phyloP scores from a whole-genome alignment of 2,329 filamentous ascomycete species.

The Macrophomina phaseolina region DNA sequence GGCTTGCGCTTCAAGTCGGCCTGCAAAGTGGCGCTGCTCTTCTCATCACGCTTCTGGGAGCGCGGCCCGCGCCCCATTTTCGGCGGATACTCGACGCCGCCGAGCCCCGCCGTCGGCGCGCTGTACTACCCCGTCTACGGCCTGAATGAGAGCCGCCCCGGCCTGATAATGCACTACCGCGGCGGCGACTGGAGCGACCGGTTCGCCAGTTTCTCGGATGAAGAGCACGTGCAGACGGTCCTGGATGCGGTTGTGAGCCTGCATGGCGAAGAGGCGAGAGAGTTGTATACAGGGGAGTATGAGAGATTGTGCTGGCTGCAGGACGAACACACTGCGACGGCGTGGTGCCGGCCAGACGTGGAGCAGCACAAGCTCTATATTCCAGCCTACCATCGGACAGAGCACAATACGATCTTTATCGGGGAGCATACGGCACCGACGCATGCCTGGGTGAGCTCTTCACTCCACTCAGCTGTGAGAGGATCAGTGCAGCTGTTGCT shows the following conservation, averaged over 20 bases:
- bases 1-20: slow-evolving; percentile 17
- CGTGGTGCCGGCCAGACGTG: slow-evolving; percentile 11
- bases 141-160: not conserved
- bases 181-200: slow-evolving; percentile 17
- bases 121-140: slow-evolving; percentile 17
- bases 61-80: not conserved
- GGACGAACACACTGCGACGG: slow-evolving; percentile 4
- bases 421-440: slow-evolving; percentile 10
- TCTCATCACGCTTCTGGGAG: slow-evolving; percentile 9
- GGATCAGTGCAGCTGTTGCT: slow-evolving; percentile 14
- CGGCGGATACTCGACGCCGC: slow-evolving; percentile 8
- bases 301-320: slow-evolving; percentile 5
- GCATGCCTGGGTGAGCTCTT: slow-evolving; percentile 13
- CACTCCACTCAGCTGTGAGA: slow-evolving; percentile 6
- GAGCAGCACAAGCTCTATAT: slow-evolving; percentile 20
- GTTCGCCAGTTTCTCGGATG: slow-evolving; percentile 18
- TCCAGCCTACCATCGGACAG: slow-evolving; percentile 2
- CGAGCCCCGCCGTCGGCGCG: not conserved
- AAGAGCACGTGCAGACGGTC: slow-evolving; percentile 9
- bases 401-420: slow-evolving; percentile 9
- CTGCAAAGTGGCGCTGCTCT: slow-evolving; percentile 16
- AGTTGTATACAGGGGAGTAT: slow-evolving; percentile 7
- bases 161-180: slow-evolving; percentile 16
- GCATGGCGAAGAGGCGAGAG: slow-evolving; percentile 3
- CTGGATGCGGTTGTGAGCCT: slow-evolving; percentile 6